Conservation (phyloP, 2,329 filamentous ascomycete genomes). For the Cadophora gregata region DNA sequence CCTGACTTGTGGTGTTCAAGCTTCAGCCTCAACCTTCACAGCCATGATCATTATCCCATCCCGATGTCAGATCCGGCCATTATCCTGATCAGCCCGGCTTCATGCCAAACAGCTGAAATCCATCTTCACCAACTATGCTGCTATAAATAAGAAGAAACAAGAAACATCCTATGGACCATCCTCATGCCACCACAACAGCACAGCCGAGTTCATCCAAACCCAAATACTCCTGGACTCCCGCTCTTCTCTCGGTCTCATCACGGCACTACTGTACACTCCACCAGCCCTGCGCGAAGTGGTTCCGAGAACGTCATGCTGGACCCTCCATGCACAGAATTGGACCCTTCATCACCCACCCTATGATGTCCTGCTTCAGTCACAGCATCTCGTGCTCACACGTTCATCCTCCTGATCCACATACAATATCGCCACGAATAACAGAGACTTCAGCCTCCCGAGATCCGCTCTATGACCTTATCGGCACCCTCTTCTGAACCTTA, state of each 20-base stretch:
- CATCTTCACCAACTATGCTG: background rate
- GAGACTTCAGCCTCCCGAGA: conserved; percentile 14
- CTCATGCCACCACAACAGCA: conserved; percentile 7
- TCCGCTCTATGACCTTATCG: conserved; percentile 37
- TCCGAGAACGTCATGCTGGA: conserved; percentile 35
- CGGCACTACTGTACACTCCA: conserved; percentile 21
- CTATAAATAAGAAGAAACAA: conserved; percentile 21
- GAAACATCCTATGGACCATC: conserved; percentile 28
- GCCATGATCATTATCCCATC: background rate
- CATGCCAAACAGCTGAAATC: background rate
- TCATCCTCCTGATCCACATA: conserved; percentile 11
- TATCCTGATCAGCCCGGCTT: background rate
- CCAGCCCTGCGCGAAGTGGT: conserved; percentile 20
- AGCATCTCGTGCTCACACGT: conserved; percentile 9
- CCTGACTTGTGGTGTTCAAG: background rate
- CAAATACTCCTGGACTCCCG: background rate
- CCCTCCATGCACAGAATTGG: background rate
- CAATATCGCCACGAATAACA: conserved; percentile 14
- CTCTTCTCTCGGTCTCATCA: conserved; percentile 26
- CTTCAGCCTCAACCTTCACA: background rate
- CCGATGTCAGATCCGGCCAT: background rate
- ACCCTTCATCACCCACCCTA: conserved; percentile 3
- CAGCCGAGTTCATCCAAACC: conserved; percentile 1
- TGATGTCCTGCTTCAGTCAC: too few relatives aligned
- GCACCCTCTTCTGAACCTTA: conserved; percentile 2